A percentile compares a stretch with the other conserved stretches of the same genome.
Evolutionary conservation across 441 rosid species (phyloP).

Genomic region (Jatropha multifida): DNA sequence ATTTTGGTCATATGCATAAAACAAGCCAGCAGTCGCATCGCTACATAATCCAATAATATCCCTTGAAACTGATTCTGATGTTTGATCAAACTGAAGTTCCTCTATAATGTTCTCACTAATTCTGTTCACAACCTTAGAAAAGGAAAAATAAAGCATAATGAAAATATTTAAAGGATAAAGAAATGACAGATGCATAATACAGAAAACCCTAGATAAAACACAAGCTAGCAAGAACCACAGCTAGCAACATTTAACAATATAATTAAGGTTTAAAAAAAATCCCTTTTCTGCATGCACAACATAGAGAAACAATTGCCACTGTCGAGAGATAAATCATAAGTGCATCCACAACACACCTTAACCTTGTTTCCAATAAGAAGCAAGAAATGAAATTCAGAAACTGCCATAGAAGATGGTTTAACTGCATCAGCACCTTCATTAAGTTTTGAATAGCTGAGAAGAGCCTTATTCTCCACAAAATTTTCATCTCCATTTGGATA

Average conservation of each 20-base stretch:
- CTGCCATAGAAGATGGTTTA: conserved; percentile 90
- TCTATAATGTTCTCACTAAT: conserved; percentile 94
- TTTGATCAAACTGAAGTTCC: conserved; percentile 95
- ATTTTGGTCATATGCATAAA: conserved; percentile 97
- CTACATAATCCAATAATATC: conserved; percentile 96
- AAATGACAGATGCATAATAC: neutral
- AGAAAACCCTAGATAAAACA: neutral
- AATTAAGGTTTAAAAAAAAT: neutral
- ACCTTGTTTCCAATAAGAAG: conserved; percentile 95
- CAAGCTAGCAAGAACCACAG: neutral
- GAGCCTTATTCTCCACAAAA: conserved; percentile 99
- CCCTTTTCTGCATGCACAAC: neutral
- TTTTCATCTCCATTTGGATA: conserved; percentile 89
- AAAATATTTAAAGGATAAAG: conserved; percentile 12
- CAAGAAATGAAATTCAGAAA: conserved; percentile 95
- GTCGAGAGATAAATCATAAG: conserved; percentile 17
- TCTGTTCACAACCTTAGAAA: conserved; percentile 86
- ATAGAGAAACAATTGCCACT: conserved; percentile 10
- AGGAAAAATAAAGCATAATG: conserved; percentile 23
- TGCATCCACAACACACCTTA: conserved; percentile 66
- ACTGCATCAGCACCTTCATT: conserved; percentile 68
- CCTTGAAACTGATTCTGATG: conserved; percentile 78
- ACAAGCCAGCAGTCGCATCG: conserved; percentile 95
- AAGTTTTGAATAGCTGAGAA: conserved; percentile 76
- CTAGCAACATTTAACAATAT: neutral